These are phyloP conservation scores for Vitrella brassicaformis DNA, from an alignment of 73 alveolate genomes.

Conservation along the genomic window DNA sequence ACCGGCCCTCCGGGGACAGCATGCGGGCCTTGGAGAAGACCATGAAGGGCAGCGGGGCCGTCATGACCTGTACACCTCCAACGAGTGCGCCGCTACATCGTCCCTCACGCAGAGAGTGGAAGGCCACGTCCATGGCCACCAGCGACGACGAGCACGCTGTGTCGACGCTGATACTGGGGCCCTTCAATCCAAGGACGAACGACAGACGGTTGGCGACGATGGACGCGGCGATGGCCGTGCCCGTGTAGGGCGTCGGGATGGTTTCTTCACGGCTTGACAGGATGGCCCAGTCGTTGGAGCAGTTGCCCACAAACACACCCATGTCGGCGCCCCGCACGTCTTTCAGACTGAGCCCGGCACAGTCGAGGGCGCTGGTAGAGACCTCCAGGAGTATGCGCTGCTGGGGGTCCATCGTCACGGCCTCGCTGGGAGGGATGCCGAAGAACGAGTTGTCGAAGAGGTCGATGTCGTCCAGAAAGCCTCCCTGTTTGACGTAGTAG, in stretches of 20 bases:
- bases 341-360: too few relatives aligned
- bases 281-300: conserved; percentile 9
- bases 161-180: conserved; percentile 7
- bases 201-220: conserved; percentile 3
- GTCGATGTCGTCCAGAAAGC: conserved; percentile 1
- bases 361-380: conserved; percentile 13
- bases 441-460: conserved; percentile 12
- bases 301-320: conserved; percentile 10
- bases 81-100: conserved; percentile 20
- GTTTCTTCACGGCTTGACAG: background rate
- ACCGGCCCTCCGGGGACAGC: conserved; percentile 4
- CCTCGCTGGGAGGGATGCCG: conserved; percentile 23
- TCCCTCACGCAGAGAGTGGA: conserved; percentile 16
- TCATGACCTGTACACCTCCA: conserved; percentile 6
- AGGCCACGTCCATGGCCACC: conserved; percentile 37
- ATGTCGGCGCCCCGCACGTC: background rate
- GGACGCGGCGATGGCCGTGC: conserved; percentile 1
- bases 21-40: conserved; percentile 1
- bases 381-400: conserved; percentile 26
- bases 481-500: conserved; percentile 10
- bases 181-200: background rate
- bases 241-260: background rate
- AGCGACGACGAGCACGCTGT: conserved; percentile 14
- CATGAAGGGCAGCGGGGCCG: background rate
- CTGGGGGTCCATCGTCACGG: conserved; percentile 26